Evolutionary conservation across 768 basidiomycete species (phyloP), one percentile per base, ranked within the genome.

Genomic region (Lactifluus echinatus): DNA sequence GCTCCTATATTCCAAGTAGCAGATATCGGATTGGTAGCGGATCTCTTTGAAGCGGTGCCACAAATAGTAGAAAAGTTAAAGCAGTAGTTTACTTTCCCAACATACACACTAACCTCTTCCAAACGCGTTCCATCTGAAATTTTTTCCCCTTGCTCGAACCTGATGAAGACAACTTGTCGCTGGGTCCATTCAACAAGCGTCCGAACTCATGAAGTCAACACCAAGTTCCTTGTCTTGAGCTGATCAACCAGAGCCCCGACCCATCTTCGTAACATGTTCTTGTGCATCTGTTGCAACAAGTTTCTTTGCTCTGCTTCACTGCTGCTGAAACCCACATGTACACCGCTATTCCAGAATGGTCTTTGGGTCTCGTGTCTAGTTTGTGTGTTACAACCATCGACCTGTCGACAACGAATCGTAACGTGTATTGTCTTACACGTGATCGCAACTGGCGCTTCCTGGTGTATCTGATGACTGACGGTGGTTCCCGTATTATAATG

Each of bases 1-100:
- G 96, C 96, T 8, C 96, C 96, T 1, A 99, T 99, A 67, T 97
- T 97, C 82, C 95, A 98, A 72, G 89, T 99, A 2, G 96, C 96
- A 17, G 96, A 99, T 70, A 81, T 87, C 14, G 95, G 95, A 0
- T 81, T 99, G 15, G 93, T 96, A 4, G 95, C 84, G 36, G 96
- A 99, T 69, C 75, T 98, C 45, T 99, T 87, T 66, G 85, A 94
- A 29, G 91, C 77, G 39, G 93, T 97, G 3, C 96, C 96, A 0
- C 84, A 96, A 72, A 72, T 99, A 52, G 81, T 88, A 33, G 81
- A 93, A 73, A 93, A 96, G 74, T 70, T 98, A 56, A 86, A 94
- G 73, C 60, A 52, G 21, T 63, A 61, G 42, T 60, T 40, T 49
- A 28, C n/a, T 21, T 40, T 43, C 56, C n/a, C 48, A 56, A 39